Percentiles rank a stretch among this genome's conserved stretches.
phyloP scores from a whole-genome alignment of 179 eudicot genomes.

The Beta corolliflora region DNA sequence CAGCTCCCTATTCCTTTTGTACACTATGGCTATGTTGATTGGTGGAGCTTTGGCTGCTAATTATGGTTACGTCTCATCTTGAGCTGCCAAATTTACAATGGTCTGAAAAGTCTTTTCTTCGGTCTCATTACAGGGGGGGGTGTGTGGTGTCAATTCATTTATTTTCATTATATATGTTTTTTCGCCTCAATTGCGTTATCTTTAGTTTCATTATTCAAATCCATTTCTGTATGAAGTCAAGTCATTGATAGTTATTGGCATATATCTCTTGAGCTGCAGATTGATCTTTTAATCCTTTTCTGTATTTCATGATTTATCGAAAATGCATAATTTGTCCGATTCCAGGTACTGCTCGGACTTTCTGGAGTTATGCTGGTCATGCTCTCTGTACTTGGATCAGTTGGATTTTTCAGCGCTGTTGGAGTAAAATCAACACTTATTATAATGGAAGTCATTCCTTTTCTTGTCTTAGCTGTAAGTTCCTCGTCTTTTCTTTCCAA shows the following conservation, averaged over 20 bases:
- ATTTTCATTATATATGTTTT: not conserved
- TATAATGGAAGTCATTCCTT: constrained; percentile 99
- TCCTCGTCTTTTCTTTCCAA: constrained; percentile 6
- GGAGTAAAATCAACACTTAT: constrained; percentile 98
- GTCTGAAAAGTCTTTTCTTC: not conserved
- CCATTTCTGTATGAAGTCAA: not conserved
- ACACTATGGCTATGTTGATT: not conserved
- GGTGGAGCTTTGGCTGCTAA: not conserved
- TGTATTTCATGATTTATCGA: constrained; percentile 7
- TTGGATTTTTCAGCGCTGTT: constrained; percentile 95
- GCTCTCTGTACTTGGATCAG: constrained; percentile 98
- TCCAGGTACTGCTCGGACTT: constrained; percentile 89
- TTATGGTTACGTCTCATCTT: not conserved
- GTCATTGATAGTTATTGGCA: not conserved
- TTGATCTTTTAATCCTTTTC: constrained; percentile 3
- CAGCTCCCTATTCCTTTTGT: not conserved
- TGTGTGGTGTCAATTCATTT: too few relatives aligned
- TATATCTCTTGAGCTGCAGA: constrained; percentile 4
- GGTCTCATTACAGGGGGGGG: not conserved
- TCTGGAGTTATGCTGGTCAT: constrained; percentile 92
- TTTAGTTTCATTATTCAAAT: not conserved
- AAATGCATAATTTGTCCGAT: constrained; percentile 13
- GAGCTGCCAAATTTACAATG: not conserved
- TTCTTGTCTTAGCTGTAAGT: constrained; percentile 98
- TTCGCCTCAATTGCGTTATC: not conserved